Conservation (phyloP, 331 rosid genomes). For the Arachis monticola region DNA sequence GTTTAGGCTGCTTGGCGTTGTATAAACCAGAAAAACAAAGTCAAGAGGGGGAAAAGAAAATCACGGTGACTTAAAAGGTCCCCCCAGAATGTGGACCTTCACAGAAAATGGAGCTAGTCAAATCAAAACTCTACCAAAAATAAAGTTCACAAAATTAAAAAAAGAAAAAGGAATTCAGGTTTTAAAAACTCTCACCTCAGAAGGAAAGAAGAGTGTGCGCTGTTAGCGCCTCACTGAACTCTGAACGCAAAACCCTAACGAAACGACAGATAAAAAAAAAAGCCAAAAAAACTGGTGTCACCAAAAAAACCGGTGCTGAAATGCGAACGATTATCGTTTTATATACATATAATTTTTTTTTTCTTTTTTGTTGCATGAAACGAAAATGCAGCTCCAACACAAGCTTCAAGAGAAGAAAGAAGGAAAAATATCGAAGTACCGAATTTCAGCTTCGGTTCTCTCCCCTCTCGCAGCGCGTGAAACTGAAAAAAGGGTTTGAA, state of each 20-base stretch:
- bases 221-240: not conserved
- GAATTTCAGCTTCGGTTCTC: not conserved
- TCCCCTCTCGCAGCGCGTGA: not conserved
- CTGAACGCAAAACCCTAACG: constrained; percentile 39
- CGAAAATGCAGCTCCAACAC: constrained; percentile 31
- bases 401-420: not conserved
- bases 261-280: constrained; percentile 13
- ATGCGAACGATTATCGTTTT: not conserved
- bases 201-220: not conserved
- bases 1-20: not conserved
- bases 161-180: not conserved
- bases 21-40: constrained; percentile 13
- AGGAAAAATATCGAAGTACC: constrained; percentile 23
- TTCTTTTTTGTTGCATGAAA: constrained; percentile 29
- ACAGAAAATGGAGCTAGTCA: not conserved
- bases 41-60: not conserved
- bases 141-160: not conserved
- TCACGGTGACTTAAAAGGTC: not conserved
- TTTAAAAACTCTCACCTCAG: constrained; percentile 22
- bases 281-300: not conserved
- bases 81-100: constrained; percentile 15
- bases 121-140: constrained; percentile 6
- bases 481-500: not conserved
- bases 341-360: too few species aligned
- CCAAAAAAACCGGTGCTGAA: not conserved